Conservation (phyloP, 2,329 filamentous ascomycete genomes). For the Cladosporium phlei region DNA sequence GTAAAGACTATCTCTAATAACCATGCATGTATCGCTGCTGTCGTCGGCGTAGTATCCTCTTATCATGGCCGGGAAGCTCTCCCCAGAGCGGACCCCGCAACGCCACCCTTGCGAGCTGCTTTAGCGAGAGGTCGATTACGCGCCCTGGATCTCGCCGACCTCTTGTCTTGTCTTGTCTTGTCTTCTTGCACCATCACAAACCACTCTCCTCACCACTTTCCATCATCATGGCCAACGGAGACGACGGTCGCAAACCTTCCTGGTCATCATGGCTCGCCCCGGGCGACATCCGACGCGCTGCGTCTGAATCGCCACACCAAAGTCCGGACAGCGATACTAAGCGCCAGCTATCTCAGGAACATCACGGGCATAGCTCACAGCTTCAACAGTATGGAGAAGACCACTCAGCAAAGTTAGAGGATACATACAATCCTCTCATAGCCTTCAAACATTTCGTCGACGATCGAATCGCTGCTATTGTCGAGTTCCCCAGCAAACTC, state of each 20-base stretch:
- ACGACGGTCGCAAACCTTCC: background rate
- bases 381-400: background rate
- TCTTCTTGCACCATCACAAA: background rate
- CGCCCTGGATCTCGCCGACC: background rate
- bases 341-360: background rate
- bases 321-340: background rate
- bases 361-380: too few relatives aligned
- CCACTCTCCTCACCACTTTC: background rate
- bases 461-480: constrained; percentile 47
- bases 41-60: too few relatives aligned
- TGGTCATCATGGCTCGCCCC: constrained; percentile 6
- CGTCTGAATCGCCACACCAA: background rate
- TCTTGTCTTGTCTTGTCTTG: background rate
- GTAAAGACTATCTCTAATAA: too few relatives aligned
- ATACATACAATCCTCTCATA: constrained; percentile 45
- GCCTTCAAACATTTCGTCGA: constrained; percentile 59
- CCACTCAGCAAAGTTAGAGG: background rate
- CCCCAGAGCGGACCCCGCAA: constrained; percentile 2
- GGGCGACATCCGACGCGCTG: background rate
- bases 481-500: background rate
- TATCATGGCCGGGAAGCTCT: too few relatives aligned
- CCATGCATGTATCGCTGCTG: too few relatives aligned
- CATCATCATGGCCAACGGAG: background rate
- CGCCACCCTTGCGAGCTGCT: too few relatives aligned
- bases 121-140: background rate